Evolutionary conservation across 2,329 filamentous ascomycete species (phyloP).

Genomic region (Fusarium multiceps): DNA sequence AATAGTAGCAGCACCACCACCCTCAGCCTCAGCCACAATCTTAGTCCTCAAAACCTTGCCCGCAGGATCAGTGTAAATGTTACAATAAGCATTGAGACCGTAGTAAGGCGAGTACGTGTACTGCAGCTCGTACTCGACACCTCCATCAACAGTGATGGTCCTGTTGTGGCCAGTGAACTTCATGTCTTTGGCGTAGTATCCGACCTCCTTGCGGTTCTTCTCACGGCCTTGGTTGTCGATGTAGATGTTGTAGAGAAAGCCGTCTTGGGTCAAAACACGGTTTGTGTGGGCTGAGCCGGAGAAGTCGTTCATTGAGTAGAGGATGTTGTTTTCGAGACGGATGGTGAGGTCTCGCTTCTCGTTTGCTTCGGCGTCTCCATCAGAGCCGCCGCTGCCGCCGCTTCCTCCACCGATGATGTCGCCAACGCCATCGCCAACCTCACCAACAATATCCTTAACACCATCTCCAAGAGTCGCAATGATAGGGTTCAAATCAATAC

Average conservation of each 20-base stretch:
- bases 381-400: neutral
- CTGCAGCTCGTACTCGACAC: slow-evolving; percentile 18
- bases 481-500: slow-evolving; percentile 24
- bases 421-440: slow-evolving; percentile 11
- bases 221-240: slow-evolving; percentile 22
- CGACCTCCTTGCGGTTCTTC: slow-evolving; percentile 24
- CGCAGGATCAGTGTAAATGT: slow-evolving; percentile 20
- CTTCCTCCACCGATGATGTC: neutral
- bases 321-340: slow-evolving; percentile 25
- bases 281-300: slow-evolving; percentile 27
- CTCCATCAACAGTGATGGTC: slow-evolving; percentile 5
- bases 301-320: slow-evolving; percentile 31
- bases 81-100: slow-evolving; percentile 24
- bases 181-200: slow-evolving; percentile 29
- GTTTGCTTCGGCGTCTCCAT: neutral
- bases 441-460: slow-evolving; percentile 11
- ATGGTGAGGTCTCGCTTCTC: slow-evolving; percentile 24
- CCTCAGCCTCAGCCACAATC: slow-evolving; percentile 29
- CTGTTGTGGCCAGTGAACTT: slow-evolving; percentile 28
- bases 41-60: slow-evolving; percentile 27
- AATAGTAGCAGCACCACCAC: slow-evolving; percentile 27
- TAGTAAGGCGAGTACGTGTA: slow-evolving; percentile 25
- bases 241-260: slow-evolving; percentile 25
- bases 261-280: slow-evolving; percentile 26
- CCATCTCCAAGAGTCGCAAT: slow-evolving; percentile 20